Conservation (phyloP, 208 protist species). For the Herpetomonas samuelpessoai region DNA sequence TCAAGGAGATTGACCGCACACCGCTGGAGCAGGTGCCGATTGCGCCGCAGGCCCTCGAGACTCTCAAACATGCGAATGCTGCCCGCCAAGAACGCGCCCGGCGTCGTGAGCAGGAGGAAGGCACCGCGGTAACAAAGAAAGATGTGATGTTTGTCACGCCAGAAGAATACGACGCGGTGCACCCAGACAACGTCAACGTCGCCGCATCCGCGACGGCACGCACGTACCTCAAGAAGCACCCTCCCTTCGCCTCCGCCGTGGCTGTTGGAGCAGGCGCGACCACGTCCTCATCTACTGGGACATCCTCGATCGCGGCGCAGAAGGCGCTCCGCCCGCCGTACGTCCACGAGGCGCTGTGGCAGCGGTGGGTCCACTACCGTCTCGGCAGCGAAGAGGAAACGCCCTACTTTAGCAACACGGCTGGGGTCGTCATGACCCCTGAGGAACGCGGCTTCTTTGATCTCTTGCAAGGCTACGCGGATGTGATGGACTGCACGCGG, state of each 20-base stretch:
- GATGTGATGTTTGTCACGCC: slow-evolving; percentile 40
- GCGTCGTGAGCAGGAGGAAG: slow-evolving; percentile 21
- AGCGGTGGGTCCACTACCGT: slow-evolving; percentile 66
- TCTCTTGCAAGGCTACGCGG: slow-evolving; percentile 72
- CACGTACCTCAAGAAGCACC: slow-evolving; percentile 39
- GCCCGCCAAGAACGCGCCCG: slow-evolving; percentile 12
- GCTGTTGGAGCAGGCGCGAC: not conserved
- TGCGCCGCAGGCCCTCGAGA: slow-evolving; percentile 19
- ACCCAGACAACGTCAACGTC: slow-evolving; percentile 50
- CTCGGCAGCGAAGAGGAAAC: not conserved
- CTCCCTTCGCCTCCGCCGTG: slow-evolving; percentile 41
- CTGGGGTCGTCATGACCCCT: slow-evolving; percentile 27
- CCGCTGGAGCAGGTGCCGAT: slow-evolving; percentile 36
- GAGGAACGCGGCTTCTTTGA: slow-evolving; percentile 78
- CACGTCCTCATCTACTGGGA: not conserved
- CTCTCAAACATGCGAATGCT: slow-evolving; percentile 31
- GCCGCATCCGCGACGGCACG: slow-evolving; percentile 43
- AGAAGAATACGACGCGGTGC: slow-evolving; percentile 34
- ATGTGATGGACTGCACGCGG: slow-evolving; percentile 70
- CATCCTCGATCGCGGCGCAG: not conserved
- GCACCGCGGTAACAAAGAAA: slow-evolving; percentile 5
- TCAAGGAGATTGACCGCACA: slow-evolving; percentile 46
- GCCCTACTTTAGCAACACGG: not conserved
- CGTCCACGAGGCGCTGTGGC: slow-evolving; percentile 67
- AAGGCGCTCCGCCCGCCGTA: slow-evolving; percentile 33